These are phyloP conservation scores for Leptomonas seymouri DNA, from an alignment of 208 protist species.

Conservation along the genomic window DNA sequence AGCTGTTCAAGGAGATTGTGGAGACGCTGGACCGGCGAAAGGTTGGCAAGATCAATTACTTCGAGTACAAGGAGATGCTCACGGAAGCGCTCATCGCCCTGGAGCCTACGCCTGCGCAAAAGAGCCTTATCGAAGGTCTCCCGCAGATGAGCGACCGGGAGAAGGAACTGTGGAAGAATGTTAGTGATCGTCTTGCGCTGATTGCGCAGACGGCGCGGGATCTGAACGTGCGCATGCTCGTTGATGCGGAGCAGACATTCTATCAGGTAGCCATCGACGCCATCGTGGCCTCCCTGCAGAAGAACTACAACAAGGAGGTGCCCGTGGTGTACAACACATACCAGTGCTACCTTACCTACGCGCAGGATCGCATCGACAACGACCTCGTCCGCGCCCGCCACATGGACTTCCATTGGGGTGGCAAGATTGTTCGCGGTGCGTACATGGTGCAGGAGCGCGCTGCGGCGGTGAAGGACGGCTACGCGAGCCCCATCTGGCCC, in stretches of 20 bases:
- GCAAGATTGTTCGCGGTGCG: constrained; percentile 97
- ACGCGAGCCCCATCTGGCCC: constrained; percentile 90
- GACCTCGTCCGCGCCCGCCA: constrained; percentile 86
- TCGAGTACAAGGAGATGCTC: constrained; percentile 87
- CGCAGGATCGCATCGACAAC: constrained; percentile 79
- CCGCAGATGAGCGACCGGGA: constrained; percentile 76
- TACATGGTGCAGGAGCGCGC: constrained; percentile 94
- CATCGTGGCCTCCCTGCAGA: constrained; percentile 85
- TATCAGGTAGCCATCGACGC: constrained; percentile 96
- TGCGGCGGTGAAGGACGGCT: constrained; percentile 73
- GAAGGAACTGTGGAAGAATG: constrained; percentile 71
- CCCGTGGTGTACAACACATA: constrained; percentile 97
- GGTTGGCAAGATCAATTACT: constrained; percentile 84
- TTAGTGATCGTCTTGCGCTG: constrained; percentile 67
- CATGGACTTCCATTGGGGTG: constrained; percentile 90
- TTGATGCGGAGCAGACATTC: constrained; percentile 98
- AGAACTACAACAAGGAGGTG: constrained; percentile 90
- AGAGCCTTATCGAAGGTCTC: constrained; percentile 61
- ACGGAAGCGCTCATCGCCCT: constrained; percentile 70
- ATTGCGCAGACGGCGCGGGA: constrained; percentile 72
- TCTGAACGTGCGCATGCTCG: constrained; percentile 83
- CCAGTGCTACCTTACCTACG: constrained; percentile 97
- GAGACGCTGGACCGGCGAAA: constrained; percentile 68
- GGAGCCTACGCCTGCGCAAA: constrained; percentile 60
- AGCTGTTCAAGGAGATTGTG: constrained; percentile 59